phyloP scores from a whole-genome alignment of 352 stramenopile genomes.

The Phytopythium ostracodes region DNA sequence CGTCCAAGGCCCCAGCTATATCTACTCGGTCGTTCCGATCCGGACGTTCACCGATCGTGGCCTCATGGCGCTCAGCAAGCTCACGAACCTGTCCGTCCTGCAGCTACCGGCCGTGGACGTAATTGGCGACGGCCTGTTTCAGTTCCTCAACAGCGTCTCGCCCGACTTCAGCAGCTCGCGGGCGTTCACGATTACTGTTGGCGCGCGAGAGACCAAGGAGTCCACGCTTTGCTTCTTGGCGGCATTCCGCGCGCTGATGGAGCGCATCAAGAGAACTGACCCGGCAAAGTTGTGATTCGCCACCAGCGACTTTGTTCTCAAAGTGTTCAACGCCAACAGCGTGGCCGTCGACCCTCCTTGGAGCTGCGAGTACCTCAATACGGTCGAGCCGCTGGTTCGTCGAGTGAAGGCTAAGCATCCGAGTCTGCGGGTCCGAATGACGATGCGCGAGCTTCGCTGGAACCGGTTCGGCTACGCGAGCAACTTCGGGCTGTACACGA shows the following conservation, averaged over 20 bases:
- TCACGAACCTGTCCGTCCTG: neutral
- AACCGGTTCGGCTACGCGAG: neutral
- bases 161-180: neutral
- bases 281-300: neutral
- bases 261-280: neutral
- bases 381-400: neutral
- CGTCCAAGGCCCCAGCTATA: neutral
- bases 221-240: neutral
- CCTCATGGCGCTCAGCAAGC: neutral
- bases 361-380: neutral
- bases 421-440: neutral
- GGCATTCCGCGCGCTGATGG: neutral
- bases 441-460: neutral
- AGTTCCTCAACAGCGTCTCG: neutral
- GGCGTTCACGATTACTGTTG: neutral
- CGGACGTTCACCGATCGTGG: neutral
- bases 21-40: no score
- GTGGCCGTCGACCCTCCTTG: neutral
- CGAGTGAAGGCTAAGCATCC: neutral
- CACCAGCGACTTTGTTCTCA: neutral
- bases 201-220: neutral
- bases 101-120: neutral
- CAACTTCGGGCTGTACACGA: neutral
- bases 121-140: neutral
- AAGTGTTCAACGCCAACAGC: neutral